Conservation (phyloP, 176 grass and related monocot genomes). For the Triticum urartu region DNA sequence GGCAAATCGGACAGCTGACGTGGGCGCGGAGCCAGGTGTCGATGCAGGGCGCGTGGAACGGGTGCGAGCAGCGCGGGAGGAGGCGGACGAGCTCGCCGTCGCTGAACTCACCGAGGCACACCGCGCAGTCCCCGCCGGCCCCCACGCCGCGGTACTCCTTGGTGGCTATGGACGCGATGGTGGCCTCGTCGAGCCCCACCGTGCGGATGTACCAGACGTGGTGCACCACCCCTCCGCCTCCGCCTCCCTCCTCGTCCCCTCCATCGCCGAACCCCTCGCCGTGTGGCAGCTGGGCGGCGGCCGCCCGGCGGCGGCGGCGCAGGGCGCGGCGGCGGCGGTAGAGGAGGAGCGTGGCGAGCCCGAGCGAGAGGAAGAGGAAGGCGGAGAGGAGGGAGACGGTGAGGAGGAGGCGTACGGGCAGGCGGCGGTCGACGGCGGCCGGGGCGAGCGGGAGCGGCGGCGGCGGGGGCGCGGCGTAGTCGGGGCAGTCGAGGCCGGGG, state of each 20-base stretch:
- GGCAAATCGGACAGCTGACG: constrained; percentile 77
- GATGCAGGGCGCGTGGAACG: constrained; percentile 76
- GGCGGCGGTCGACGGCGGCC: not conserved
- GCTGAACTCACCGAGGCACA: constrained; percentile 78
- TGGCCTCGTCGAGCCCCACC: constrained; percentile 71
- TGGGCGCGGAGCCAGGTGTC: constrained; percentile 83
- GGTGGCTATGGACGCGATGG: constrained; percentile 66
- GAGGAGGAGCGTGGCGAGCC: constrained; percentile 44
- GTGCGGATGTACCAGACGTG: constrained; percentile 81
- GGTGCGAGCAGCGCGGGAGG: constrained; percentile 70
- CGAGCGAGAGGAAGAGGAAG: constrained; percentile 56
- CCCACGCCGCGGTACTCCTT: constrained; percentile 51
- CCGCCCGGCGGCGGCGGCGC: constrained; percentile 17
- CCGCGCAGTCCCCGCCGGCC: constrained; percentile 55
- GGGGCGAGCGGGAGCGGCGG: not conserved
- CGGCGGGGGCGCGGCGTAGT: constrained; percentile 19
- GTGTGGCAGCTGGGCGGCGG: not conserved
- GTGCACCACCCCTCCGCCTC: constrained; percentile 42
- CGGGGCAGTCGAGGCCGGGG: constrained; percentile 26
- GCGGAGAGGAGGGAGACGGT: constrained; percentile 41
- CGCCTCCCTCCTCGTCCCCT: constrained; percentile 35
- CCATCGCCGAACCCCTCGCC: not conserved
- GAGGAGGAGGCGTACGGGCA: constrained; percentile 50
- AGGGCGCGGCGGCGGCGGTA: constrained; percentile 48
- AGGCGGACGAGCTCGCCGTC: constrained; percentile 73